These are phyloP conservation scores for Stagonosporopsis vannaccii DNA, from an alignment of 2,329 filamentous ascomycete species.

Conservation along the genomic window DNA sequence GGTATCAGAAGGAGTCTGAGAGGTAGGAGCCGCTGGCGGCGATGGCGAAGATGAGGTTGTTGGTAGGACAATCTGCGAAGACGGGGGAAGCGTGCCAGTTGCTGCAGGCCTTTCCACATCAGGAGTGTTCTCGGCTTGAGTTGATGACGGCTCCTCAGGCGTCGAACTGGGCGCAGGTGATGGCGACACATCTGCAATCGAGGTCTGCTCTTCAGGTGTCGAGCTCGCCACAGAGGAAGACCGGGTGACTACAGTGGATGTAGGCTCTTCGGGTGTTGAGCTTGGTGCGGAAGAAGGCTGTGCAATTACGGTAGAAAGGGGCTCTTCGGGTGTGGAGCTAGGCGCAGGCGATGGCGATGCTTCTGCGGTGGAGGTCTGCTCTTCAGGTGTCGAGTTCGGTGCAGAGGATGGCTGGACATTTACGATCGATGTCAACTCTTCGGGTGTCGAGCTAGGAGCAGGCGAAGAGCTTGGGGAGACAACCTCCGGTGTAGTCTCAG, in stretches of 20 bases:
- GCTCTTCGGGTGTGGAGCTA: neutral
- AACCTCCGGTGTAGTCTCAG: slow-evolving; percentile 1
- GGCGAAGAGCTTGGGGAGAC: neutral
- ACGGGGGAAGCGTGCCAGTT: slow-evolving; percentile 1
- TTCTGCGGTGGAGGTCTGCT: neutral
- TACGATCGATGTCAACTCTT: neutral
- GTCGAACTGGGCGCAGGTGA: neutral
- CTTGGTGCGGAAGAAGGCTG: neutral
- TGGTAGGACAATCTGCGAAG: slow-evolving; percentile 9
- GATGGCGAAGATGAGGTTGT: slow-evolving; percentile 9
- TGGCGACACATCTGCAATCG: neutral
- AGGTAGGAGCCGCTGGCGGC: slow-evolving; percentile 10
- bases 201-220: neutral
- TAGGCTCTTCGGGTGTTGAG: neutral
- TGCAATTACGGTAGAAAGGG: neutral
- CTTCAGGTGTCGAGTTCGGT: neutral
- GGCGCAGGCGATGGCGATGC: neutral
- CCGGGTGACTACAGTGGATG: neutral
- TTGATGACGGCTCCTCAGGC: neutral
- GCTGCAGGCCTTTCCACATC: slow-evolving; percentile 1
- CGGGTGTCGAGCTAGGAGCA: neutral
- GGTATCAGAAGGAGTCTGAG: slow-evolving; percentile 17
- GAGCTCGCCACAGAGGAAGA: neutral
- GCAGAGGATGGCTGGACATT: neutral
- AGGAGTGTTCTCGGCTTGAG: slow-evolving; percentile 4